Conservation (phyloP, 306 rosid species). For the Mimosa pudica region DNA sequence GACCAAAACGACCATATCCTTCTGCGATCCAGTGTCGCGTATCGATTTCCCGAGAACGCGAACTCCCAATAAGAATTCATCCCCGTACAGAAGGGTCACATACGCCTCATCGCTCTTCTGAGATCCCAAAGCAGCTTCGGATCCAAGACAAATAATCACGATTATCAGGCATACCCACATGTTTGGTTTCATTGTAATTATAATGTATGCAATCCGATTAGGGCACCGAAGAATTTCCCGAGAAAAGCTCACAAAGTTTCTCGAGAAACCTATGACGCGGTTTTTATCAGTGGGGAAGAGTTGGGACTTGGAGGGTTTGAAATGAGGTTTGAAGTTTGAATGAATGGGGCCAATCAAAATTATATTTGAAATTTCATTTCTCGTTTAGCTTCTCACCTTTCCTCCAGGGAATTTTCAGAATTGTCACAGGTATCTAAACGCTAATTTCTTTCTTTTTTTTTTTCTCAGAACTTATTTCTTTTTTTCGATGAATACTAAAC, state of each 20-base stretch:
- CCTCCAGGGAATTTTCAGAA: not conserved
- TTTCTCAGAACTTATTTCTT: too few species aligned
- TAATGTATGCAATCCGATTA: not conserved
- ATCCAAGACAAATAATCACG: conserved; percentile 38
- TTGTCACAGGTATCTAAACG: not conserved
- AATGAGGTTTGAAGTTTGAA: not conserved
- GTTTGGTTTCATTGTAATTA: conserved; percentile 42
- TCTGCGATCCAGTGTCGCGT: conserved; percentile 75
- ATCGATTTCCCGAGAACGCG: conserved; percentile 95
- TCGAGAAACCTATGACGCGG: conserved; percentile 14
- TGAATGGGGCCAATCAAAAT: not conserved
- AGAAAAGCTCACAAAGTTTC: conserved; percentile 5
- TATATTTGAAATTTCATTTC: conserved; percentile 4
- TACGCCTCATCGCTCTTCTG: conserved; percentile 68
- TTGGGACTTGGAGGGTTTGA: conserved; percentile 23
- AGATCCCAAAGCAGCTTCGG: conserved; percentile 46
- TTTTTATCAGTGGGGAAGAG: not conserved
- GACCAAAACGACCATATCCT: conserved; percentile 91
- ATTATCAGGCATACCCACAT: conserved; percentile 36
- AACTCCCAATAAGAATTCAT: conserved; percentile 93
- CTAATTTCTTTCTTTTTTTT: too few species aligned
- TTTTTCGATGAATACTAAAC: not conserved
- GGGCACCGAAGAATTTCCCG: conserved; percentile 1
- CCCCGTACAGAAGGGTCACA: conserved; percentile 91
- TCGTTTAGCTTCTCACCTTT: conserved; percentile 25